Conservation (phyloP, 441 rosid species). For the Bruguiera hainesii region DNA sequence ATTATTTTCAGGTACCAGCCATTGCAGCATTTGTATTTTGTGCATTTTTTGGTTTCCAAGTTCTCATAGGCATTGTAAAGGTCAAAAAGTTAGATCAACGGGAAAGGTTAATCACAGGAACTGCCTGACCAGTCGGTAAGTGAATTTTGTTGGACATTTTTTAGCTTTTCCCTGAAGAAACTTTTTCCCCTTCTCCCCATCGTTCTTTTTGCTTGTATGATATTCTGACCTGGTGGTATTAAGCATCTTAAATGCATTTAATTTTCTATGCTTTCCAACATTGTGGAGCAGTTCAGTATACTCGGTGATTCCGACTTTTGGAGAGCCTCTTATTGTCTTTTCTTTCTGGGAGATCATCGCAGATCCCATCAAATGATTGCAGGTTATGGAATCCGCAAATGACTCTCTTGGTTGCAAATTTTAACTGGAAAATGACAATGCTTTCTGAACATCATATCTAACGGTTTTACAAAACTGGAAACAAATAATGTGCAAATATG, state of each 20-base stretch:
- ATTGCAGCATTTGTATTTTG: constrained; percentile 57
- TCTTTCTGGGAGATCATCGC: constrained; percentile 2
- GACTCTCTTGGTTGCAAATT: neutral
- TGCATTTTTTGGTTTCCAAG: constrained; percentile 81
- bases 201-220: no score
- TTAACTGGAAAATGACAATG: neutral
- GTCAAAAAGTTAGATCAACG: constrained; percentile 81
- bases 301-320: neutral
- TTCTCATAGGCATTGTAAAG: constrained; percentile 72
- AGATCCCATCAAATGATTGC: constrained; percentile 3
- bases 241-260: neutral
- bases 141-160: neutral
- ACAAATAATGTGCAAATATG: neutral
- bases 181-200: no score
- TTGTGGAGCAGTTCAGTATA: neutral
- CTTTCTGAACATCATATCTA: neutral
- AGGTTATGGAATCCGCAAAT: constrained; percentile 3
- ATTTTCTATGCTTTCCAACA: neutral
- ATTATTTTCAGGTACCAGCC: constrained; percentile 66
- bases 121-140: constrained; percentile 59
- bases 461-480: neutral
- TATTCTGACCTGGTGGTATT: no score
- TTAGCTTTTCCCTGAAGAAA: neutral
- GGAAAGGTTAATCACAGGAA: constrained; percentile 89
- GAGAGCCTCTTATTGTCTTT: neutral